Percentiles rank a stretch among this genome's conserved stretches.
These are phyloP conservation scores for Pterulicium gracile DNA, from an alignment of 1,284 basidiomycete genomes.

Conservation along the genomic window DNA sequence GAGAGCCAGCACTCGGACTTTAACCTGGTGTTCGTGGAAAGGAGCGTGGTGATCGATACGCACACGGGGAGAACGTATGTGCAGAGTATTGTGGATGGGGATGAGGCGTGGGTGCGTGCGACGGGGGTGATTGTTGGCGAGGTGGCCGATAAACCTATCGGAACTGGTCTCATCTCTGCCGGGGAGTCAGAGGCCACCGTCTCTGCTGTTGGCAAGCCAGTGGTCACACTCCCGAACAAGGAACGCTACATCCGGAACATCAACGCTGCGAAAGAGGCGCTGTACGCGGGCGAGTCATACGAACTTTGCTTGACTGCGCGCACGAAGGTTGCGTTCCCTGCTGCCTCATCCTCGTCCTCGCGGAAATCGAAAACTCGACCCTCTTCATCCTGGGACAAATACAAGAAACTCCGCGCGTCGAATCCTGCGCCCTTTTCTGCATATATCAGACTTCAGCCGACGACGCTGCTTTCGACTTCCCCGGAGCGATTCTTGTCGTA, in stretches of 20 bases:
- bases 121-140: slow-evolving; percentile 20
- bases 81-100: slow-evolving; percentile 52
- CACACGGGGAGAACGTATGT: slow-evolving; percentile 37
- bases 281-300: slow-evolving; percentile 88
- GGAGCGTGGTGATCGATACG: slow-evolving; percentile 61
- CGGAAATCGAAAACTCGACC: not conserved
- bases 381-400: slow-evolving; percentile 54
- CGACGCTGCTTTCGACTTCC: slow-evolving; percentile 68
- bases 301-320: slow-evolving; percentile 90
- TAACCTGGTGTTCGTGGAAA: slow-evolving; percentile 63
- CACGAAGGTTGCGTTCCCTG: slow-evolving; percentile 40
- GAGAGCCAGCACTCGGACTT: slow-evolving; percentile 46
- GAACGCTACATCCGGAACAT: slow-evolving; percentile 65
- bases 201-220: slow-evolving; percentile 17
- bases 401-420: slow-evolving; percentile 55
- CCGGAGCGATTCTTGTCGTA: slow-evolving; percentile 94
- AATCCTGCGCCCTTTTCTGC: slow-evolving; percentile 93
- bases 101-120: slow-evolving; percentile 44
- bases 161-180: not conserved
- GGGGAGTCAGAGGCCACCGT: slow-evolving; percentile 8
- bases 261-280: slow-evolving; percentile 60
- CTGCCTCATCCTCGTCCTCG: slow-evolving; percentile 11
- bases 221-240: slow-evolving; percentile 42
- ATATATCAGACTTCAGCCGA: slow-evolving; percentile 64
- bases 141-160: slow-evolving; percentile 16